Evolutionary conservation across 2,329 filamentous ascomycete species (phyloP).

Genomic region (Neopestalotiopsis sp.): DNA sequence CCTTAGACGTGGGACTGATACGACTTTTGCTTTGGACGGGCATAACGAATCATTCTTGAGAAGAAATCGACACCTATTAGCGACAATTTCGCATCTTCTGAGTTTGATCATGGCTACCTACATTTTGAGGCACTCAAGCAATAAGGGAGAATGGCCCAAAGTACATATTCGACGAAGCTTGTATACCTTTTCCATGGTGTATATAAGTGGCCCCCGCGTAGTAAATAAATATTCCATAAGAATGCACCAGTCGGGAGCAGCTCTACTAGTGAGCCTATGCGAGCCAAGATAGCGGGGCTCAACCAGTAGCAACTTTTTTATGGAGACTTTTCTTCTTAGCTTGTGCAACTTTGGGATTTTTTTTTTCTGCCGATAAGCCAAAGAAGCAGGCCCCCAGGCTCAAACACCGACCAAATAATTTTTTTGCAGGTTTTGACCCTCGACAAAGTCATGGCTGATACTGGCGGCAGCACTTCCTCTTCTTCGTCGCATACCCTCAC

Average conservation of each 20-base stretch:
- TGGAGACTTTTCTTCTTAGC: background rate
- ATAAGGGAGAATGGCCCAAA: too few species aligned
- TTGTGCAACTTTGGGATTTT: background rate
- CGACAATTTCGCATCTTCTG: too few species aligned
- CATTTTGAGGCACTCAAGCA: too few species aligned
- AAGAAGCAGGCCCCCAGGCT: background rate
- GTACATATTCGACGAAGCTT: background rate
- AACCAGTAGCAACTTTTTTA: background rate
- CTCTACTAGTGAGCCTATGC: background rate
- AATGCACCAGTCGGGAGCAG: background rate
- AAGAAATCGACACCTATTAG: too few species aligned
- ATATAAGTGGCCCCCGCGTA: background rate
- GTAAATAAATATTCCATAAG: background rate
- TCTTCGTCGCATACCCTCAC: constrained; percentile 70
- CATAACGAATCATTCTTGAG: too few species aligned
- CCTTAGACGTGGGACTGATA: too few species aligned
- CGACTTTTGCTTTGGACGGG: too few species aligned
- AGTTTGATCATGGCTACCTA: too few species aligned
- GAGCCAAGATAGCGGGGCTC: background rate
- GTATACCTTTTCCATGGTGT: background rate
- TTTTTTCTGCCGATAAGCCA: background rate
- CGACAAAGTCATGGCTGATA: constrained; percentile 37
- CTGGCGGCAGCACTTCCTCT: constrained; percentile 59
- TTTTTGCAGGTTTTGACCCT: background rate
- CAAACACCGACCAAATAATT: background rate